These are phyloP conservation scores for Trametes coccinea DNA, from an alignment of 768 basidiomycete species.

Conservation along the genomic window DNA sequence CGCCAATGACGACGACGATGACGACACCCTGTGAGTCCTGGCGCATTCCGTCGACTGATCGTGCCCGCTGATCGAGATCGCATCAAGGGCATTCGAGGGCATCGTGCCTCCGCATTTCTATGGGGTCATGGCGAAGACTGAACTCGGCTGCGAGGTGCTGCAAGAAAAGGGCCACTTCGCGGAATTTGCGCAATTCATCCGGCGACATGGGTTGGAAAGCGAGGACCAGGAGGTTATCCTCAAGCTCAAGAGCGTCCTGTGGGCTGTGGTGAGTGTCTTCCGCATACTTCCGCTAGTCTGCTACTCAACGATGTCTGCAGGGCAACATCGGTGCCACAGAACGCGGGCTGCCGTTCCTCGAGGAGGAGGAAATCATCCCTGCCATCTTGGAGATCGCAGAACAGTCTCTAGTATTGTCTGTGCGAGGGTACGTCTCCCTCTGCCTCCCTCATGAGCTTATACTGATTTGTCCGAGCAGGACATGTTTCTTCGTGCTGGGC, in stretches of 20 bases:
- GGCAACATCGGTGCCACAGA: slow-evolving; percentile 92
- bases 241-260: slow-evolving; percentile 92
- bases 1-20: slow-evolving; percentile 60
- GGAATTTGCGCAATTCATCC: slow-evolving; percentile 89
- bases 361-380: slow-evolving; percentile 93
- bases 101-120: slow-evolving; percentile 95
- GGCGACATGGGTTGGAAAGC: slow-evolving; percentile 81
- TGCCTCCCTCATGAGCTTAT: not conserved
- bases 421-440: slow-evolving; percentile 74
- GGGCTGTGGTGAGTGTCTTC: slow-evolving; percentile 83
- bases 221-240: slow-evolving; percentile 82
- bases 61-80: not conserved
- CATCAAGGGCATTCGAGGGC: slow-evolving; percentile 70
- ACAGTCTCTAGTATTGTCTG: slow-evolving; percentile 83
- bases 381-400: slow-evolving; percentile 90
- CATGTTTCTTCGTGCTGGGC: slow-evolving; percentile 94
- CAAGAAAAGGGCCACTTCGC: slow-evolving; percentile 88
- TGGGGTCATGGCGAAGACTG: slow-evolving; percentile 96
- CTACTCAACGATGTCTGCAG: slow-evolving; percentile 40
- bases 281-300: not conserved
- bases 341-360: slow-evolving; percentile 90
- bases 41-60: not conserved
- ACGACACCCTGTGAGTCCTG: slow-evolving; percentile 52
- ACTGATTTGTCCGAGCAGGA: slow-evolving; percentile 49
- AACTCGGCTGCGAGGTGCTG: slow-evolving; percentile 88